These are phyloP conservation scores for Psilocybe cubensis DNA, from an alignment of 768 basidiomycete genomes.

Conservation along the genomic window DNA sequence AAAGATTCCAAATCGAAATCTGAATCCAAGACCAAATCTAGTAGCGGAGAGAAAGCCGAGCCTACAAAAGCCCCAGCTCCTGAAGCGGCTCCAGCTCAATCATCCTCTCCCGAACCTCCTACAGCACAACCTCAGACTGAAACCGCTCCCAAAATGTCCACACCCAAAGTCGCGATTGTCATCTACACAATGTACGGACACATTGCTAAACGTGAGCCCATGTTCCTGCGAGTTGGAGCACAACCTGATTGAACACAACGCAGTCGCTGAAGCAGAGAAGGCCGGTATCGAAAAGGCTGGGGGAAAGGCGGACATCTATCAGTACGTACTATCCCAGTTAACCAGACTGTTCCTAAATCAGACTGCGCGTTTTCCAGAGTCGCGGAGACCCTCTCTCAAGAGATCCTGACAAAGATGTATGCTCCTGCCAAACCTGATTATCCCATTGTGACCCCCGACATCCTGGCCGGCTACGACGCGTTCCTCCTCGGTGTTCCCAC, in stretches of 20 bases:
- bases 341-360: neutral
- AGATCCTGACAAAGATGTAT: constrained; percentile 70
- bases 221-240: neutral
- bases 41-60: constrained; percentile 20
- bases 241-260: neutral
- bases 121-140: constrained; percentile 13
- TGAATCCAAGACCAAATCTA: constrained; percentile 14
- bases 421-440: constrained; percentile 74
- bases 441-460: constrained; percentile 62
- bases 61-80: constrained; percentile 29
- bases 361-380: constrained; percentile 47
- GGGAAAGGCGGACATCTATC: constrained; percentile 53
- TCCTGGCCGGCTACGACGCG: constrained; percentile 67
- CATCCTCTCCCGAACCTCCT: constrained; percentile 10
- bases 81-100: neutral
- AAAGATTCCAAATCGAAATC: constrained; percentile 4
- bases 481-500: constrained; percentile 80
- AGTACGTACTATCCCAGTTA: constrained; percentile 41
- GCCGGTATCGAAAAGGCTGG: constrained; percentile 52
- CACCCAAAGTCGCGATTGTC: constrained; percentile 67
- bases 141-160: constrained; percentile 35
- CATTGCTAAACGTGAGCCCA: constrained; percentile 38
- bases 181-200: constrained; percentile 76
- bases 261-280: constrained; percentile 68
- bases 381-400: constrained; percentile 74